phyloP scores from a whole-genome alignment of 495 filamentous ascomycete species.

The Penicillium herquei region DNA sequence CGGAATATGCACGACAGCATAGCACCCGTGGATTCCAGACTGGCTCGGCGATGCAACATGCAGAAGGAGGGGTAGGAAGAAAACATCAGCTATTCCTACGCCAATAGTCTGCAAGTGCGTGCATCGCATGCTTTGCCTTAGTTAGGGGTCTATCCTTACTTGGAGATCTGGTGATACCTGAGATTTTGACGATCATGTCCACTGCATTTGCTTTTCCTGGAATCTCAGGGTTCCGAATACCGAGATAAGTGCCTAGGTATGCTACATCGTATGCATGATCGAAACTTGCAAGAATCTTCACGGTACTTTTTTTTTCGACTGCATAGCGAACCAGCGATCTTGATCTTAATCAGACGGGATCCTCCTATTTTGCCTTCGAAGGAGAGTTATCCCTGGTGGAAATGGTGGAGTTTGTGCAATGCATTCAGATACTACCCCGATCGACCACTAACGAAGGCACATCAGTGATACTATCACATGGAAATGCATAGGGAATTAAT shows the following conservation, averaged over 20 bases:
- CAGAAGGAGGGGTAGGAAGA: background rate
- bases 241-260: background rate
- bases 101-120: background rate
- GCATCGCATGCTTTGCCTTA: background rate
- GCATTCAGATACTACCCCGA: background rate
- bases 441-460: background rate
- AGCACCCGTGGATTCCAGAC: slow-evolving; percentile 13
- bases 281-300: too few relatives aligned
- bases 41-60: slow-evolving; percentile 12
- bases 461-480: background rate
- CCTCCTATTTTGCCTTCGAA: background rate
- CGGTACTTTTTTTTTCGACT: too few relatives aligned
- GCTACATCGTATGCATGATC: background rate
- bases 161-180: background rate
- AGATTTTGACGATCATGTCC: too few relatives aligned
- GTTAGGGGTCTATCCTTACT: background rate
- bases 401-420: slow-evolving; percentile 1
- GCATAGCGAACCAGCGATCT: too few relatives aligned
- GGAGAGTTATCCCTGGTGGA: slow-evolving; percentile 8
- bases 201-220: background rate
- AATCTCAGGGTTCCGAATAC: background rate
- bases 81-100: background rate
- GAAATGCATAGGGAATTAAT: background rate
- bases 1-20: slow-evolving; percentile 22
- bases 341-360: too few relatives aligned